phyloP scores from a whole-genome alignment of 73 alveolate genomes.

The Paraurostyla sp. region DNA sequence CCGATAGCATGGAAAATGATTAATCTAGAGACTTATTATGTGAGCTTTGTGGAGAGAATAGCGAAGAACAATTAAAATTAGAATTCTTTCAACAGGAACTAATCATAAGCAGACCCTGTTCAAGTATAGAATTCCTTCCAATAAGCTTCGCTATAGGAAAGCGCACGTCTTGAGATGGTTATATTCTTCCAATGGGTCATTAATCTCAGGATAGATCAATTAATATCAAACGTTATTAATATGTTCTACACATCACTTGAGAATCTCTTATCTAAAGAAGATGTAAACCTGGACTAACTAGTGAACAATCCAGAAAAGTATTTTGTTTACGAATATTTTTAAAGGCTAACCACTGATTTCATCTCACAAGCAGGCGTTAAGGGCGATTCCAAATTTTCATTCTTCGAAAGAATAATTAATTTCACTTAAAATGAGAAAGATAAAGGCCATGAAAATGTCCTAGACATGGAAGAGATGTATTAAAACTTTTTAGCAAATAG shows the following conservation, averaged over 20 bases:
- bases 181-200: conserved; percentile 39
- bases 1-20: conserved; percentile 40
- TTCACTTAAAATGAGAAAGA: not conserved
- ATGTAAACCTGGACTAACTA: conserved; percentile 21
- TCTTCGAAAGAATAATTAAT: not conserved
- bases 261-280: not conserved
- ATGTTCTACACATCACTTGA: conserved; percentile 22
- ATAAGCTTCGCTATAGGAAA: conserved; percentile 29
- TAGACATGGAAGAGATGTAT: conserved; percentile 27
- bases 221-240: conserved; percentile 47
- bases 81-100: not conserved
- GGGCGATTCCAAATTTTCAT: not conserved
- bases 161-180: conserved; percentile 31
- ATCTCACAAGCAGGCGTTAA: not conserved
- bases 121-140: too few relatives aligned
- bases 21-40: not conserved
- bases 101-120: too few relatives aligned
- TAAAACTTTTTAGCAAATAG: not conserved
- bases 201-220: conserved; percentile 32
- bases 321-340: not conserved
- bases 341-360: conserved; percentile 16
- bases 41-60: conserved; percentile 25
- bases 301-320: conserved; percentile 30
- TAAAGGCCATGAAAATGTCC: not conserved
- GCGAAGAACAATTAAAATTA: not conserved